phyloP scores from a whole-genome alignment of 495 filamentous ascomycete species.

The Pyrenula aspistea region DNA sequence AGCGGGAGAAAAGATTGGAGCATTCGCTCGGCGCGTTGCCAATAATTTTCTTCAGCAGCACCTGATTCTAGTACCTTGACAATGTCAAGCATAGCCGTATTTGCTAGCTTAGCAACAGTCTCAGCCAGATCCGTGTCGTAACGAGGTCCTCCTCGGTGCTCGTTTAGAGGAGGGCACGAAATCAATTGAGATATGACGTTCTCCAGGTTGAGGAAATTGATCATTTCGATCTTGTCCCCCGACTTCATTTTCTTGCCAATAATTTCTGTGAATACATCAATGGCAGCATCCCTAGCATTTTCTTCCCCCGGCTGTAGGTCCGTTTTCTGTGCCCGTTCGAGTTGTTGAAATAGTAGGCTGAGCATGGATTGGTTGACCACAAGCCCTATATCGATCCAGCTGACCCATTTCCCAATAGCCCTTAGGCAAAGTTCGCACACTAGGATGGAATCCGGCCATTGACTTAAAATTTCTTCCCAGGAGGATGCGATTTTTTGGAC shows the following conservation, averaged over 20 bases:
- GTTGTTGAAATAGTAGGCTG: slow-evolving; percentile 67
- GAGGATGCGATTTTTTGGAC: slow-evolving; percentile 72
- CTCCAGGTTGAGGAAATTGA: slow-evolving; percentile 74
- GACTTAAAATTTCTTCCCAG: slow-evolving; percentile 81
- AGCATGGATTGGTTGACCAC: slow-evolving; percentile 83
- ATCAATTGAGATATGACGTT: slow-evolving; percentile 73
- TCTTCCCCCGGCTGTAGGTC: slow-evolving; percentile 45
- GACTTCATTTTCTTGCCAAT: slow-evolving; percentile 96
- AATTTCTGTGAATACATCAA: slow-evolving; percentile 89
- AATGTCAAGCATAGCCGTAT: slow-evolving; percentile 74
- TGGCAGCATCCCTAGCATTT: slow-evolving; percentile 70
- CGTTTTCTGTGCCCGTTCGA: slow-evolving; percentile 44
- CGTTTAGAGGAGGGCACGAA: slow-evolving; percentile 62
- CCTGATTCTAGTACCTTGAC: slow-evolving; percentile 62
- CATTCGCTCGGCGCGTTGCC: slow-evolving; percentile 56
- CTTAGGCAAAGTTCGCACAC: slow-evolving; percentile 80
- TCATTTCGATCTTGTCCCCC: slow-evolving; percentile 85
- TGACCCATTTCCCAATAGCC: slow-evolving; percentile 86
- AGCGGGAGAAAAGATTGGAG: slow-evolving; percentile 73
- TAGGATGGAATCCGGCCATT: slow-evolving; percentile 59
- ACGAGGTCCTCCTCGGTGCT: slow-evolving; percentile 61
- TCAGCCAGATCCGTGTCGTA: slow-evolving; percentile 95
- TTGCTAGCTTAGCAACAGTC: slow-evolving; percentile 89
- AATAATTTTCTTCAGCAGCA: slow-evolving; percentile 37
- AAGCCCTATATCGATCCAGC: slow-evolving; percentile 93